A percentile compares a stretch with the other conserved stretches of the same genome.
phyloP scores from a whole-genome alignment of 2,329 filamentous ascomycete species.

The Dothistroma pini region DNA sequence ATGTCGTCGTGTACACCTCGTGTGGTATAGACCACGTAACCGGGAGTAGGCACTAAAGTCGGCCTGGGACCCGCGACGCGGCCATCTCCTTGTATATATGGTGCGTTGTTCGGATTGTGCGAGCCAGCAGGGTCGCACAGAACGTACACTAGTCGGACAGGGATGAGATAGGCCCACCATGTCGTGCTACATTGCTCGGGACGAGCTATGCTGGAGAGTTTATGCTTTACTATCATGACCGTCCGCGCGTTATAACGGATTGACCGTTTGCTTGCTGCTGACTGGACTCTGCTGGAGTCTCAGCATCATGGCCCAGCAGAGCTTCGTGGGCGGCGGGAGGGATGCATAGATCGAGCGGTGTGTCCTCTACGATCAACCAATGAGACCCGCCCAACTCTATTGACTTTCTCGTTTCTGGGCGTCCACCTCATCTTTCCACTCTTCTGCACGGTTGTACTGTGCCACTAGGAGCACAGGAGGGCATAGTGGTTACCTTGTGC shows the following conservation, averaged over 20 bases:
- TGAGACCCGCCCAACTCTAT: background rate
- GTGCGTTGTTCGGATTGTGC: too few relatives aligned
- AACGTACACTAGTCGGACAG: background rate
- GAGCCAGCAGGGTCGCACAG: background rate
- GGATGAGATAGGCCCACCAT: background rate
- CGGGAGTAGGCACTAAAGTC: too few relatives aligned
- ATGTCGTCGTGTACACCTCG: background rate
- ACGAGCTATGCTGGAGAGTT: background rate
- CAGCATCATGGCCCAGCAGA: too few relatives aligned
- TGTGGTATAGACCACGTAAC: background rate
- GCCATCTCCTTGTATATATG: too few relatives aligned
- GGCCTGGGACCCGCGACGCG: too few relatives aligned
- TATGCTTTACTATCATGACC: background rate
- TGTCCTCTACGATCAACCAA: too few relatives aligned
- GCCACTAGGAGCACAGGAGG: too few relatives aligned
- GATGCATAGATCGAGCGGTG: too few relatives aligned
- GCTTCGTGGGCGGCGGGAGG: too few relatives aligned
- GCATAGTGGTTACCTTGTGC: background rate
- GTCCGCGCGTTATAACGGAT: too few relatives aligned
- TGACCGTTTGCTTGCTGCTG: too few relatives aligned
- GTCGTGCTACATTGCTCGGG: background rate
- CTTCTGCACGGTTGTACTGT: background rate
- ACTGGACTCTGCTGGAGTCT: too few relatives aligned
- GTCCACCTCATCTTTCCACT: background rate
- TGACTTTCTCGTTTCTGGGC: background rate